phyloP scores from a whole-genome alignment of 2,329 filamentous ascomycete genomes.

The Lasiodiplodia hormozganensis region DNA sequence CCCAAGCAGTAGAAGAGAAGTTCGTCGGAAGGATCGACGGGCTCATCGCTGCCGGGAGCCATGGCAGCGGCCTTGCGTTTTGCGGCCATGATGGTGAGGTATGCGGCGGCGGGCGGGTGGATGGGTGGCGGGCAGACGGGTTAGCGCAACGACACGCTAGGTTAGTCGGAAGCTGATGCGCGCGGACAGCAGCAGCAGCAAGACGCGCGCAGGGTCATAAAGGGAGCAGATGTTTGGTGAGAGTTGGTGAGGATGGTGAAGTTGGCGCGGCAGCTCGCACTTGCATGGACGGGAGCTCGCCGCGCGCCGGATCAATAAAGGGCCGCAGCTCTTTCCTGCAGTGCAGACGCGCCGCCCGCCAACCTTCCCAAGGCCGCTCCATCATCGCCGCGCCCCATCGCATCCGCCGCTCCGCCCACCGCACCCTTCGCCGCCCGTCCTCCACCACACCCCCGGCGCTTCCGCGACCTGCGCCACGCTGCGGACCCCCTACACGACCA shows the following conservation, averaged over 20 bases:
- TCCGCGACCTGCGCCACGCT: not conserved
- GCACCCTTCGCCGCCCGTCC: not conserved
- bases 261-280: not conserved
- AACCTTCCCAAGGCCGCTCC: conserved; percentile 17
- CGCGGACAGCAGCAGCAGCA: conserved; percentile 9
- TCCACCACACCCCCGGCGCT: not conserved
- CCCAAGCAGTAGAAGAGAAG: conserved; percentile 92
- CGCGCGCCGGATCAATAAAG: conserved; percentile 17
- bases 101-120: not conserved
- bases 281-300: conserved; percentile 10
- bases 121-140: not conserved
- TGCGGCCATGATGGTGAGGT: conserved; percentile 71
- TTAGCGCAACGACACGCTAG: not conserved
- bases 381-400: conserved; percentile 17
- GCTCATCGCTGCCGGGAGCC: conserved; percentile 76
- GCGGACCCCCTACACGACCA: not conserved
- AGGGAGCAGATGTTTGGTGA: not conserved
- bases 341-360: conserved; percentile 23
- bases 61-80: conserved; percentile 90
- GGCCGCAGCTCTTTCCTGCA: conserved; percentile 11
- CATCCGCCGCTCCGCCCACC: not conserved
- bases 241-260: not conserved
- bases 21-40: conserved; percentile 91
- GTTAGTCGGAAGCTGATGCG: conserved; percentile 9
- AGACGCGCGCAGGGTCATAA: conserved; percentile 6